Percentiles rank a stretch among this genome's conserved stretches.
Evolutionary conservation across 2,329 filamentous ascomycete species (phyloP).

Genomic region (Aspergillus tamarii): DNA sequence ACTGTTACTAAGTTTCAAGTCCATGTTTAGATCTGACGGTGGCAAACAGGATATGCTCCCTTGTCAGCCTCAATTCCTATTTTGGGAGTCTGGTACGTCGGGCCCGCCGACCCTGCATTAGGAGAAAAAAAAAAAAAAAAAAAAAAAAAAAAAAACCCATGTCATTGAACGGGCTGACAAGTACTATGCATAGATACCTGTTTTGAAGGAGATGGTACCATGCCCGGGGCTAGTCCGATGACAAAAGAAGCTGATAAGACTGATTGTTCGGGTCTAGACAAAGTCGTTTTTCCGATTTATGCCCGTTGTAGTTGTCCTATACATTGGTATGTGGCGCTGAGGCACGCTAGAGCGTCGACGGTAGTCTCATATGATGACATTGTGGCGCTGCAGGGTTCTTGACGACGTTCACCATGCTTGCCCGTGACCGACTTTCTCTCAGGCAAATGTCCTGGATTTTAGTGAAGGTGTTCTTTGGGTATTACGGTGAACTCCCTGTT

Average conservation of each 20-base stretch:
- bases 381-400: conserved; percentile 65
- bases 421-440: conserved; percentile 59
- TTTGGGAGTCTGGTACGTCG: conserved; percentile 61
- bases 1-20: conserved; percentile 6
- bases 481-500: conserved; percentile 32
- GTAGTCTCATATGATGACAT: conserved; percentile 12
- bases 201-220: conserved; percentile 82
- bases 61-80: conserved; percentile 84
- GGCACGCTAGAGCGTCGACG: neutral
- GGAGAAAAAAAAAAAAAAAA: too few relatives aligned
- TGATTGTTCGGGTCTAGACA: conserved; percentile 51
- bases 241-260: conserved; percentile 22
- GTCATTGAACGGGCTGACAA: conserved; percentile 21
- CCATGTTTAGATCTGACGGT: conserved; percentile 24
- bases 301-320: conserved; percentile 78
- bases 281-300: conserved; percentile 87
- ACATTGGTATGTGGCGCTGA: conserved; percentile 60
- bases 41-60: conserved; percentile 71
- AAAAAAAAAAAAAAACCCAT: neutral
- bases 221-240: conserved; percentile 6
- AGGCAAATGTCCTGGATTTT: conserved; percentile 63
- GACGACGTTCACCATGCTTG: conserved; percentile 71
- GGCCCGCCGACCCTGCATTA: conserved; percentile 21
- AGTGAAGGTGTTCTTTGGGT: conserved; percentile 66
- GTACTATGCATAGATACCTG: conserved; percentile 65